phyloP scores from a whole-genome alignment of 768 basidiomycete species.

The Amanita thiersii region DNA sequence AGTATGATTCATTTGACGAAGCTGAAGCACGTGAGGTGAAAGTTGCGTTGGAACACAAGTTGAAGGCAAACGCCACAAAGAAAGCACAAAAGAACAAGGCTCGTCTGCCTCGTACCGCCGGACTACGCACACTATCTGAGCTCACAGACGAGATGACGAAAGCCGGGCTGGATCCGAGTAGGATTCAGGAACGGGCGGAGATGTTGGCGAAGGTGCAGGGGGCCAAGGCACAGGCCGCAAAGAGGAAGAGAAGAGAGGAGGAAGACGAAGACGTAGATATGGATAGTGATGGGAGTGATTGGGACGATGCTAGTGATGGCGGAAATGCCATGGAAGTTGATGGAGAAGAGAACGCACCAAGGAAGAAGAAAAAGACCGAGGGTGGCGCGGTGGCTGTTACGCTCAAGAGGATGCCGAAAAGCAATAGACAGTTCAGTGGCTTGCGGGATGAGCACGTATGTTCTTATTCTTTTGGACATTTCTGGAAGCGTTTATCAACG shows the following conservation, averaged over 20 bases:
- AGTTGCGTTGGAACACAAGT: constrained; percentile 53
- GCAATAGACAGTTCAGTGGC: constrained; percentile 72
- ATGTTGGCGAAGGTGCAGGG: constrained; percentile 67
- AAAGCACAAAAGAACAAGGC: constrained; percentile 83
- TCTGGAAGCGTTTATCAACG: constrained; percentile 6
- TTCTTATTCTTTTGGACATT: background rate
- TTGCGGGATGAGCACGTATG: constrained; percentile 68
- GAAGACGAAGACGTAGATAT: constrained; percentile 56
- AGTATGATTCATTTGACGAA: constrained; percentile 70
- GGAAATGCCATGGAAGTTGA: constrained; percentile 44
- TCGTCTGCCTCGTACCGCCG: constrained; percentile 71
- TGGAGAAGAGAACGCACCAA: constrained; percentile 39
- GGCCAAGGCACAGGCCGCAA: constrained; percentile 58
- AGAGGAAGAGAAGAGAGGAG: constrained; percentile 61
- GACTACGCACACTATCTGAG: constrained; percentile 61
- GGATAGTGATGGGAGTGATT: constrained; percentile 37
- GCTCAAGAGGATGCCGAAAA: constrained; percentile 48
- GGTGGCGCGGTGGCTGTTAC: constrained; percentile 46
- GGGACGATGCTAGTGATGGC: constrained; percentile 39
- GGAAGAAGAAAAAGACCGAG: constrained; percentile 57
- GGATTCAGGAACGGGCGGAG: constrained; percentile 82
- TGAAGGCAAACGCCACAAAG: constrained; percentile 70
- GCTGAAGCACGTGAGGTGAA: constrained; percentile 62
- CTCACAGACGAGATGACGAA: constrained; percentile 76
- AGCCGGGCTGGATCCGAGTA: constrained; percentile 83